A percentile compares a stretch with the other conserved stretches of the same genome.
Conservation (phyloP, 371 early-diverging fungal species). For the Polyrhizophydium stewartii region DNA sequence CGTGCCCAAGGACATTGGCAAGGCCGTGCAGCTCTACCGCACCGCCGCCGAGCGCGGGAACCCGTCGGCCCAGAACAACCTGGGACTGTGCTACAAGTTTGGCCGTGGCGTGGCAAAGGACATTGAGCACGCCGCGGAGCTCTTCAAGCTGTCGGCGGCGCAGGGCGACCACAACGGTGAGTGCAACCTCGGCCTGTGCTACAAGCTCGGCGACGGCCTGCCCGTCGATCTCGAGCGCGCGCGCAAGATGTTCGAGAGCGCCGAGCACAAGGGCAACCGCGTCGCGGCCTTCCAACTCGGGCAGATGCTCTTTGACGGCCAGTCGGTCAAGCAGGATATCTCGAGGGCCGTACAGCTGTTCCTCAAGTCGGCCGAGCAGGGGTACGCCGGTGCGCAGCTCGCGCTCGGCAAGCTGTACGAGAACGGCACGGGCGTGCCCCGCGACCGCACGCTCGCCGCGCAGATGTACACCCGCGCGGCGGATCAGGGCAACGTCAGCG, state of each 20-base stretch:
- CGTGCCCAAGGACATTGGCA: slow-evolving; percentile 51
- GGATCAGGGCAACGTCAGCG: slow-evolving; percentile 46
- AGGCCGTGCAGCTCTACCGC: slow-evolving; percentile 78
- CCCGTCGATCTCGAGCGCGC: slow-evolving; percentile 48
- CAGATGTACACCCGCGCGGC: slow-evolving; percentile 69
- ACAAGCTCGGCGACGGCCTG: slow-evolving; percentile 80
- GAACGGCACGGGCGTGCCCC: slow-evolving; percentile 60
- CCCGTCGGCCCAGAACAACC: slow-evolving; percentile 82
- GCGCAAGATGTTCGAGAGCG: slow-evolving; percentile 59
- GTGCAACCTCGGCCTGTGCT: slow-evolving; percentile 79
- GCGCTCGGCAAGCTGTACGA: slow-evolving; percentile 44
- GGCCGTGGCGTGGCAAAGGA: slow-evolving; percentile 65
- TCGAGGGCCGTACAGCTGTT: slow-evolving; percentile 26
- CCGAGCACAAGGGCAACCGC: slow-evolving; percentile 66
- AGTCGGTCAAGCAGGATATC: slow-evolving; percentile 50
- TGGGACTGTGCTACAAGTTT: slow-evolving; percentile 79
- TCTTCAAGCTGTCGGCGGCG: slow-evolving; percentile 66
- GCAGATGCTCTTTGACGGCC: slow-evolving; percentile 81
- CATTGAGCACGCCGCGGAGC: slow-evolving; percentile 53
- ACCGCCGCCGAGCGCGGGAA: slow-evolving; percentile 76
- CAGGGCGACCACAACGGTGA: slow-evolving; percentile 73
- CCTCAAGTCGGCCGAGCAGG: slow-evolving; percentile 30
- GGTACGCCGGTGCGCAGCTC: slow-evolving; percentile 46
- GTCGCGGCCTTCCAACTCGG: slow-evolving; percentile 81
- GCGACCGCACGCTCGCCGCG: slow-evolving; percentile 58